phyloP scores from a whole-genome alignment of 2,329 filamentous ascomycete species.

The Xylaria sp. region DNA sequence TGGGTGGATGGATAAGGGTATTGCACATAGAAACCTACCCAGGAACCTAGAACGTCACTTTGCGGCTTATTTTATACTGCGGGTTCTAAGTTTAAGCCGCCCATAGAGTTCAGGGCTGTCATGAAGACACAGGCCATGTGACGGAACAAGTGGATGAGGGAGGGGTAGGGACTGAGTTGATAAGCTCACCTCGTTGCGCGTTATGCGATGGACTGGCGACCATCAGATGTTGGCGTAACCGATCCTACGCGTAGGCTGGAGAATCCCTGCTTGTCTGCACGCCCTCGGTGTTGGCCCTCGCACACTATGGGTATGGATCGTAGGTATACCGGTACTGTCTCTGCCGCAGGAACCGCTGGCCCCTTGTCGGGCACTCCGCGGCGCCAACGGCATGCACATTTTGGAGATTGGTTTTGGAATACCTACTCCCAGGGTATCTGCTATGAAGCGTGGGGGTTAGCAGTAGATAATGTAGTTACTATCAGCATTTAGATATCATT shows the following conservation, averaged over 20 bases:
- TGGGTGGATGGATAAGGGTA: background rate
- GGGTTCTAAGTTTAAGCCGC: slow-evolving; percentile 10
- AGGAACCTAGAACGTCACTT: background rate
- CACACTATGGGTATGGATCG: slow-evolving; percentile 12
- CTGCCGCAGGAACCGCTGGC: slow-evolving; percentile 12
- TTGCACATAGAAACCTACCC: background rate
- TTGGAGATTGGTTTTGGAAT: slow-evolving; percentile 1
- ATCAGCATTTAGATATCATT: slow-evolving; percentile 12
- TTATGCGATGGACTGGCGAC: slow-evolving; percentile 24
- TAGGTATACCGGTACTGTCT: slow-evolving; percentile 6
- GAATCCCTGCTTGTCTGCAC: slow-evolving; percentile 32
- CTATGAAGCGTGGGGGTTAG: slow-evolving; percentile 23
- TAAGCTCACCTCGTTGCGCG: slow-evolving; percentile 23
- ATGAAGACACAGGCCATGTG: slow-evolving; percentile 25
- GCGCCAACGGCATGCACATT: background rate
- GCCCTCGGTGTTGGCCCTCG: slow-evolving; percentile 7
- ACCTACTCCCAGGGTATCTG: background rate
- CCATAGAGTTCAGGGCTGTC: slow-evolving; percentile 6
- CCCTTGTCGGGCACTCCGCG: slow-evolving; percentile 12
- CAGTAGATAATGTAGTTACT: background rate
- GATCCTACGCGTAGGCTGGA: slow-evolving; percentile 25
- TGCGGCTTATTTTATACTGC: slow-evolving; percentile 15
- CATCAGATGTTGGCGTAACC: slow-evolving; percentile 21
- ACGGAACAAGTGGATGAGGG: slow-evolving; percentile 30
- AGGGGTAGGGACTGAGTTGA: slow-evolving; percentile 29